Base-by-base conservation (phyloP, 495 filamentous ascomycete genomes). In the Talaromyces adpressus region DNA sequence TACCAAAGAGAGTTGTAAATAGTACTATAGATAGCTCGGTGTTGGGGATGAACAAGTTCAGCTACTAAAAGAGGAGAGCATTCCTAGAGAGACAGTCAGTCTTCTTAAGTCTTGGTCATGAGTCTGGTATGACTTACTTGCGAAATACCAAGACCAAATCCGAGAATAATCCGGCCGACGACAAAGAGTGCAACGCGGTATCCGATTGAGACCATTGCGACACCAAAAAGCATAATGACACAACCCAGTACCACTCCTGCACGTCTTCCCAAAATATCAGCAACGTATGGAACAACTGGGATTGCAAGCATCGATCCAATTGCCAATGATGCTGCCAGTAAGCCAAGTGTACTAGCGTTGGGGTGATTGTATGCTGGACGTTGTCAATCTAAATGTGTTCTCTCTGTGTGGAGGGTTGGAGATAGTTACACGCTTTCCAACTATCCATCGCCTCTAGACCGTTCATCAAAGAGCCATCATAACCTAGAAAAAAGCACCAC, bases 241-340 rank as follows among this genome's bases (percentile, higher is more conserved):
- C 85, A 87, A 47, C 87, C 87, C 62, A 85, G 73, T 56, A 84
- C 73, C 60, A 89, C 84, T 58, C 85, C 84, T 63, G 79, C 49
- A 64, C 86, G 84, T 51, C 87, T 85, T 62, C 87, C 87, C 56
- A 83, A 71, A 62, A 81, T 75, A 75, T 89, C 87, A 47, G 85
- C 83, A 56, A 86, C 69, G 64, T 84, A 76, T 11, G 87, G 87
- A 6, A 88, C 86, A 8, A 87, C 69, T 32, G 87, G 87, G 57
- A 89, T 85, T 27, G 85, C 85, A 47, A 75, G 76, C 65, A 90
- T 78, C 61, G 80, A 84, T 63, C 87, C 87, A 62, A 89, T 83
- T 66, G 85, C 84, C 80, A 89, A 87, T 68, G 89, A 80, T n/a
- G 85, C 84, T 59, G 79, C 83, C 9, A 91, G 81, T 45, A 90